Evolutionary conservation across 2,329 filamentous ascomycete genomes (phyloP).

Genomic region (Ophiostoma piceae): DNA sequence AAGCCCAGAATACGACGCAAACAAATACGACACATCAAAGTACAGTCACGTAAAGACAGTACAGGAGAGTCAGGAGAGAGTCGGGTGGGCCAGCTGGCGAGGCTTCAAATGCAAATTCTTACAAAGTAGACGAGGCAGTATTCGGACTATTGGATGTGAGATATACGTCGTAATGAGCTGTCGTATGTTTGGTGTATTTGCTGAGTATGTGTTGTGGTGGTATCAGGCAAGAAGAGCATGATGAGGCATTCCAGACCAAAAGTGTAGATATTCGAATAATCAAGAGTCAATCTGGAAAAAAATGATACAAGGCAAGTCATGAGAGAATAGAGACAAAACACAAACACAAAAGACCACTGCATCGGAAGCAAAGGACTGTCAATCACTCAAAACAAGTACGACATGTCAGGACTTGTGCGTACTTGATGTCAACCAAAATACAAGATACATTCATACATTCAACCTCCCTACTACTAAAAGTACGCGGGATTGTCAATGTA

Average conservation of each 20-base stretch:
- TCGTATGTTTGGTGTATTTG: too few relatives aligned
- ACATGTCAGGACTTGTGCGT: background rate
- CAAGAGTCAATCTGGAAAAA: too few relatives aligned
- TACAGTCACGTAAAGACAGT: background rate
- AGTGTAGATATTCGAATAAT: background rate
- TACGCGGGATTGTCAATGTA: background rate
- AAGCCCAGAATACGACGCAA: background rate
- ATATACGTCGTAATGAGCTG: background rate
- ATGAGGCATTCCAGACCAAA: too few relatives aligned
- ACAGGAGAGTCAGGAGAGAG: conserved; percentile 8
- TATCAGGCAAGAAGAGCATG: too few relatives aligned
- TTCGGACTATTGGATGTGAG: background rate
- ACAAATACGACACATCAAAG: background rate
- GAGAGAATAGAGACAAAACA: background rate
- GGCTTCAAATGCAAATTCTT: too few relatives aligned
- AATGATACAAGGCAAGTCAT: too few relatives aligned
- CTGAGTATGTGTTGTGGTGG: too few relatives aligned
- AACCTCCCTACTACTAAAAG: too few relatives aligned
- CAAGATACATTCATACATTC: too few relatives aligned
- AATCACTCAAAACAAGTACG: background rate
- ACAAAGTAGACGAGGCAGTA: too few relatives aligned
- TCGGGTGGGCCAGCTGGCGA: background rate
- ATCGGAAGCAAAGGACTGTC: background rate
- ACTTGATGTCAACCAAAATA: background rate
- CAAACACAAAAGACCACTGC: background rate